A percentile compares a stretch with the other conserved stretches of the same genome.
These are phyloP conservation scores for Periconia sp. DNA, from an alignment of 2,329 filamentous ascomycete species.

Conservation along the genomic window DNA sequence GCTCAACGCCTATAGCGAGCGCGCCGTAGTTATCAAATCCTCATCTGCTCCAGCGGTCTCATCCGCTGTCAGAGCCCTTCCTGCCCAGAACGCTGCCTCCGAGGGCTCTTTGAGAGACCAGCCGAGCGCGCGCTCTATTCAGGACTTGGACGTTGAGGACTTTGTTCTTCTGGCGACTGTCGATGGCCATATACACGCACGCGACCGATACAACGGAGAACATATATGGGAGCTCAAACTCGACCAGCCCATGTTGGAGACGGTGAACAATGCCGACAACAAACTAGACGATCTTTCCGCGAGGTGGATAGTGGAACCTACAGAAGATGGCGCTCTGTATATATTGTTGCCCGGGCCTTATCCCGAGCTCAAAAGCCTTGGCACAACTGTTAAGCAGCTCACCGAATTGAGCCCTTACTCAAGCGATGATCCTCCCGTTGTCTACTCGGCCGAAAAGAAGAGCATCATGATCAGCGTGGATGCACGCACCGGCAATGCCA, in stretches of 20 bases:
- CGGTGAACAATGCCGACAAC: slow-evolving; percentile 73
- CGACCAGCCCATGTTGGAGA: slow-evolving; percentile 87
- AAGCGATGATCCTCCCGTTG: slow-evolving; percentile 70
- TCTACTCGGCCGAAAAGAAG: slow-evolving; percentile 90
- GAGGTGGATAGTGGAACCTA: slow-evolving; percentile 89
- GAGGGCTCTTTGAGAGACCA: slow-evolving; percentile 55
- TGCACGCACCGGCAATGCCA: slow-evolving; percentile 76
- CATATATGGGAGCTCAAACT: slow-evolving; percentile 84
- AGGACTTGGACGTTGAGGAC: slow-evolving; percentile 99
- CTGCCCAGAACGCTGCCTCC: slow-evolving; percentile 57
- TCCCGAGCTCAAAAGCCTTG: slow-evolving; percentile 64
- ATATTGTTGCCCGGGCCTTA: slow-evolving; percentile 73
- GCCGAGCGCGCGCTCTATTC: slow-evolving; percentile 87
- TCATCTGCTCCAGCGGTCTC: slow-evolving; percentile 74
- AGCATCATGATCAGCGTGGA: slow-evolving; percentile 88
- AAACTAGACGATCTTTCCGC: slow-evolving; percentile 43
- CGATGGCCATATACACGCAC: slow-evolving; percentile 93
- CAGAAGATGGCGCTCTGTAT: slow-evolving; percentile 81
- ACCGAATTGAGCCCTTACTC: slow-evolving; percentile 80
- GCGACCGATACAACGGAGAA: slow-evolving; percentile 82
- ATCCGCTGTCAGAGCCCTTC: slow-evolving; percentile 90
- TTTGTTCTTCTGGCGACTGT: slow-evolving; percentile 99
- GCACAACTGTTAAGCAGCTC: slow-evolving; percentile 79
- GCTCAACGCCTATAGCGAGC: slow-evolving; percentile 64
- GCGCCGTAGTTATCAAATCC: slow-evolving; percentile 87